These are phyloP conservation scores for Ogataea sp. DNA, from an alignment of 805 yeast genomes.

Conservation along the genomic window DNA sequence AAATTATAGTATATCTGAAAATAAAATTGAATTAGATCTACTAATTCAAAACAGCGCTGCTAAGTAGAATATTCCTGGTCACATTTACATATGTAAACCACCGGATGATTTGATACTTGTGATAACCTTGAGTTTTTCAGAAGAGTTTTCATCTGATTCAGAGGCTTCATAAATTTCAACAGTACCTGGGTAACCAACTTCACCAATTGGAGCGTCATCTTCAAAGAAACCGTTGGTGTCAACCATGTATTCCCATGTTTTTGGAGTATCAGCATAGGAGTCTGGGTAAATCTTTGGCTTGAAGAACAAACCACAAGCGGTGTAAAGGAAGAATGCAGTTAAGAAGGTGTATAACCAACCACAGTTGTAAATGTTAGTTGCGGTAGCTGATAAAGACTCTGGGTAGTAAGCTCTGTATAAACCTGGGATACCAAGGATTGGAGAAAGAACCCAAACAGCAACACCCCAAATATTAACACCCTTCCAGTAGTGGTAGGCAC, in stretches of 20 bases:
- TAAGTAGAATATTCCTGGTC: too few relatives aligned
- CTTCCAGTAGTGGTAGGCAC: slow-evolving; percentile 10
- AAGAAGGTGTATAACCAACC: slow-evolving; percentile 18
- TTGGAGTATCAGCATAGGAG: slow-evolving; percentile 12
- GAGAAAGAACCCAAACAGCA: slow-evolving; percentile 12
- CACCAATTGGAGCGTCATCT: slow-evolving; percentile 17
- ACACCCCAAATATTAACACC: slow-evolving; percentile 12
- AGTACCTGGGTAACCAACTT: slow-evolving; percentile 14
- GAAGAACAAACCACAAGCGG: slow-evolving; percentile 7
- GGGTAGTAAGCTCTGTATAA: slow-evolving; percentile 19
- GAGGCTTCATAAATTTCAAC: slow-evolving; percentile 4
- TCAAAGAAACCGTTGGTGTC: slow-evolving; percentile 16
- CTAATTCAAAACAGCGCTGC: too few relatives aligned
- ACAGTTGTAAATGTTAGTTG: slow-evolving; percentile 14
- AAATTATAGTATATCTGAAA: too few relatives aligned
- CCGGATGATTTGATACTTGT: slow-evolving; percentile 13
- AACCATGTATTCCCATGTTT: slow-evolving; percentile 15
- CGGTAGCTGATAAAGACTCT: slow-evolving; percentile 6
- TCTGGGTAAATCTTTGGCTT: slow-evolving; percentile 15
- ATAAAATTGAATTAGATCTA: too few relatives aligned
- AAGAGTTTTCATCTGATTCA: slow-evolving; percentile 6
- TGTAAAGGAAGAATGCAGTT: slow-evolving; percentile 8
- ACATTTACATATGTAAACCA: slow-evolving; percentile 2
- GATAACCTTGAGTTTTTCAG: slow-evolving; percentile 5
- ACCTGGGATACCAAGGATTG: slow-evolving; percentile 20